phyloP scores from a whole-genome alignment of 2,329 filamentous ascomycete genomes.

The Lizonia empirigonia region DNA sequence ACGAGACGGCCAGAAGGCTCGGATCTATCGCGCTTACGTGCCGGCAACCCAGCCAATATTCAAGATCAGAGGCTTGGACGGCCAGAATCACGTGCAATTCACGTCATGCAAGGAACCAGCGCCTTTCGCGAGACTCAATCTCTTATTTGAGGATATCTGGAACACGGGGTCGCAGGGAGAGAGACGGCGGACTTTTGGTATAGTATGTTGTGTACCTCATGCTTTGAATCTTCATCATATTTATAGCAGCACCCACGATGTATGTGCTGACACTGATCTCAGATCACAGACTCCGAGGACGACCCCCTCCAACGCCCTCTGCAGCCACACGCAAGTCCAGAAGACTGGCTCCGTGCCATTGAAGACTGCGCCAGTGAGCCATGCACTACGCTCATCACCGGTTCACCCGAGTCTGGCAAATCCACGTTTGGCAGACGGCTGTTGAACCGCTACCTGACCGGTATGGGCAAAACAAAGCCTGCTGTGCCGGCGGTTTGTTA shows the following conservation, averaged over 20 bases:
- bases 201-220: slow-evolving; percentile 34
- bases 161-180: slow-evolving; percentile 50
- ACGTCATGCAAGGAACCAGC: slow-evolving; percentile 54
- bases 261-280: slow-evolving; percentile 4
- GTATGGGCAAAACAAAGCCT: slow-evolving; percentile 37
- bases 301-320: slow-evolving; percentile 39
- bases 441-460: slow-evolving; percentile 69
- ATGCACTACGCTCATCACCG: slow-evolving; percentile 65
- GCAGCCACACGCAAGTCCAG: slow-evolving; percentile 62
- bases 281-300: slow-evolving; percentile 38
- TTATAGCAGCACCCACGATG: no score
- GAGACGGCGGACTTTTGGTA: slow-evolving; percentile 38
- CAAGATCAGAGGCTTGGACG: slow-evolving; percentile 62
- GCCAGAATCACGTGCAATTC: slow-evolving; percentile 59
- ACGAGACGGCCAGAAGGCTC: slow-evolving; percentile 21
- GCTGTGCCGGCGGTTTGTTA: slow-evolving; percentile 56
- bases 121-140: slow-evolving; percentile 65
- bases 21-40: slow-evolving; percentile 63
- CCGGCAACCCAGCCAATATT: slow-evolving; percentile 73
- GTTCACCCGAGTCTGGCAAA: slow-evolving; percentile 75
- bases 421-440: slow-evolving; percentile 74
- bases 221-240: no score
- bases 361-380: slow-evolving; percentile 42
- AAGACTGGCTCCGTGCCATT: slow-evolving; percentile 56
- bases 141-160: slow-evolving; percentile 72